phyloP scores from a whole-genome alignment of 2,329 filamentous ascomycete genomes.

The Fusarium neocosmosporiellum region DNA sequence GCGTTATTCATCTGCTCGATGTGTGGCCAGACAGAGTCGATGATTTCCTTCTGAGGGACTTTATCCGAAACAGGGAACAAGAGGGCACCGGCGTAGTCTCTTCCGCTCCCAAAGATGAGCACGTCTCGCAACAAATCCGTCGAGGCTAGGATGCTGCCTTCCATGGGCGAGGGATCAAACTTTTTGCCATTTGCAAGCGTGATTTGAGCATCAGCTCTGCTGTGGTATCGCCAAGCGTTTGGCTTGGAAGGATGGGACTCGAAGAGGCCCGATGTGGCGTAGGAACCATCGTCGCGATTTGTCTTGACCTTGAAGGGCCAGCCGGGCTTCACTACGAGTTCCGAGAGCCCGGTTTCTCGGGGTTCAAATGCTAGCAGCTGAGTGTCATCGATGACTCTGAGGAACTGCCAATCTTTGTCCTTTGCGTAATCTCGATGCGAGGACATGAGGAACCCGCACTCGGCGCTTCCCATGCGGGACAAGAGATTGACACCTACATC shows the following conservation, averaged over 20 bases:
- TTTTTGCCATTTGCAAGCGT: conserved; percentile 75
- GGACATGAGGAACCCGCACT: conserved; percentile 74
- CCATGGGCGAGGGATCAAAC: conserved; percentile 72
- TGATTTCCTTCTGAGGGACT: conserved; percentile 49
- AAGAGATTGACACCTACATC: conserved; percentile 64
- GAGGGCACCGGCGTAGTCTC: conserved; percentile 66
- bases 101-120: conserved; percentile 70
- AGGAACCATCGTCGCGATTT: conserved; percentile 70
- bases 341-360: conserved; percentile 55
- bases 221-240: conserved; percentile 71
- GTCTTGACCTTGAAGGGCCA: conserved; percentile 71
- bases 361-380: conserved; percentile 58
- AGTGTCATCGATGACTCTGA: conserved; percentile 54
- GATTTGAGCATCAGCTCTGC: conserved; percentile 70
- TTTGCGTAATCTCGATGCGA: conserved; percentile 65
- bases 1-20: conserved; percentile 61
- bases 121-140: conserved; percentile 60
- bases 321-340: conserved; percentile 63
- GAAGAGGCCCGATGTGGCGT: conserved; percentile 73
- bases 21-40: conserved; percentile 54
- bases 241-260: conserved; percentile 61
- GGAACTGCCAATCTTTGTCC: conserved; percentile 71
- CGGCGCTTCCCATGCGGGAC: conserved; percentile 73
- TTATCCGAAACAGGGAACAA: conserved; percentile 57
- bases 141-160: conserved; percentile 63